Base-by-base conservation (phyloP, 371 early-diverging fungal species). In the Entomophthora muscae region DNA sequence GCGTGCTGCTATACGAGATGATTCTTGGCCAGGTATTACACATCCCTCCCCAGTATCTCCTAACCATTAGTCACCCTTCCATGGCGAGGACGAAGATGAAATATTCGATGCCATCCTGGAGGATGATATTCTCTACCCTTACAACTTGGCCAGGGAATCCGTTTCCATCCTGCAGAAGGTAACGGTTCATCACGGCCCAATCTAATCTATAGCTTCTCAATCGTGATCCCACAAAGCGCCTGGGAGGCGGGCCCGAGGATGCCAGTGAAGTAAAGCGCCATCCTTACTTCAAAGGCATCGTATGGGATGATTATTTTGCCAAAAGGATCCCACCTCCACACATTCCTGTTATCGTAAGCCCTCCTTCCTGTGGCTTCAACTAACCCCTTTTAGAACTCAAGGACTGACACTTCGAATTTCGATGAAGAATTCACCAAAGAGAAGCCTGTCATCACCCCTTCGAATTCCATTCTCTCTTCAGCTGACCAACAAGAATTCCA, bases 1-100 rank as follows among this genome's bases (percentile, higher is more conserved):
- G 98, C 63, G 96, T 99, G 2, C 73, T 98, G 68, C 83, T 98
- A 53, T 99, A 96, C 71, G 97, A 99, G 77, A 93, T 99, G 94
- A 71, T 95, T 53, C 75, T 92, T 32, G 93, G 95, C 30, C 89
- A 79, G 70, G 73, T 71, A 68, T 54, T 32, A 17, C n/a, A n/a
- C n/a, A n/a, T 53, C 26, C 17, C 5, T 42, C 10, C 10, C 42
- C 17, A 42, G 42, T 5, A 5, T 42, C 10, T 42, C 10, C 17
- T 65, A 22, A 54, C 59, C 33, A 52, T 30, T 54, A 76, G 73
- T 80, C 90, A 7, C 98, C 98, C 51, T 97, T 97, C 83, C 79
- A 80, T 32, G 95, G 95, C 56, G 90, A 91, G 52, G 89, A 91
- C 63, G 96, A 94, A 69, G 92, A 95, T 57, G 93, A 95, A 71